Base-by-base conservation (phyloP, 2,329 filamentous ascomycete genomes). In the Fonsecaea pedrosoi region DNA sequence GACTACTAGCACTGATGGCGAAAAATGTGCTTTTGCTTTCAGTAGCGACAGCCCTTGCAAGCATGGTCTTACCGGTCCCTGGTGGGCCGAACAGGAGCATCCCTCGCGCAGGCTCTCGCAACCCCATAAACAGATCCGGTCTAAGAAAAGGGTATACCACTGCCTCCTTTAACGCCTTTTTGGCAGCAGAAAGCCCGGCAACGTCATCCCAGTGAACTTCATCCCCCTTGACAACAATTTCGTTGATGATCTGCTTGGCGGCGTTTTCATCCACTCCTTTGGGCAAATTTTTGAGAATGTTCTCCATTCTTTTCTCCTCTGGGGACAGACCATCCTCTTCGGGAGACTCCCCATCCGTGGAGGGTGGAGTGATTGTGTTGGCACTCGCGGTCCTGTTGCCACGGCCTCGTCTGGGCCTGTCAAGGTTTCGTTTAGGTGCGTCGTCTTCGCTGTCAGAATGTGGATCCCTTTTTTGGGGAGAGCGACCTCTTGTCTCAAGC, bases 11-110 rank as follows among this genome's bases (percentile, higher is more conserved):
- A 4, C 93, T 97, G 64, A 99, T 97, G 13, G 94, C 96, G 80
- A 99, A 98, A 79, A 98, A 99, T 0, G 96, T 96, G 10, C 92
- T 96, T 73, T 89, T 90, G 1, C 92, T 96, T 78, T 99, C 95
- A 0, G 95, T 98, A 1, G 95, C 95, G 0, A 98, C 94, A 8
- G 92, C 93, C 70, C 95, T 87, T 9, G 95, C 95, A 42, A 99
- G 83, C 95, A 99, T 99, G 0, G 95, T 99, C 79, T 99, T 99
- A 60, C 95, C 95, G 0, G 95, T 99, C n/a, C 95, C 95, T 0
- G 95, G 95, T 1, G 95, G 95, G 0, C 95, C 95, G 75, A 99
- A 99, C 1, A 99, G 84, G 1, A 99, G 84, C 92, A 99, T 98
- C 5, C 95, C 95, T 65, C 93, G 85, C 13, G 95, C 94, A 21